These are phyloP conservation scores for Skeletonema grethae DNA, from an alignment of 108 stramenopile species.

Conservation along the genomic window DNA sequence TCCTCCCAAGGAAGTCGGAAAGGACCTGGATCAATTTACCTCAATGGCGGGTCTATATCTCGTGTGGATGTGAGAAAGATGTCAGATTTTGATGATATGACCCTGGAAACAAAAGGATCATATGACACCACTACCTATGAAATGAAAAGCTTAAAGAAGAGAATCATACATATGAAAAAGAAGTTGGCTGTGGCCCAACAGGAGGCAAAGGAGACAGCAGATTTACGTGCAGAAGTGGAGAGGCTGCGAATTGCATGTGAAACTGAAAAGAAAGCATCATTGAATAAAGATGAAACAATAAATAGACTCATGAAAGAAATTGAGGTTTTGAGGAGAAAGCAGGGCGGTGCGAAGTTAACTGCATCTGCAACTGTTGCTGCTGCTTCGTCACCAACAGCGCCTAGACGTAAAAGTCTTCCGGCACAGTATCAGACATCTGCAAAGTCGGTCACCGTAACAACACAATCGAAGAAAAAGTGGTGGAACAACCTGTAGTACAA, in stretches of 20 bases:
- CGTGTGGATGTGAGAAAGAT: not conserved
- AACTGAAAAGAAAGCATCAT: conserved; percentile 29
- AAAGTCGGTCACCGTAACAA: not conserved
- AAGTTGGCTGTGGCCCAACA: conserved; percentile 37
- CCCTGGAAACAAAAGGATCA: conserved; percentile 31
- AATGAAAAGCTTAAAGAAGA: conserved; percentile 47
- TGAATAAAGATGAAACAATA: conserved; percentile 42
- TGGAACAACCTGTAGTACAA: conserved; percentile 7
- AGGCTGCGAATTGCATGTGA: conserved; percentile 39
- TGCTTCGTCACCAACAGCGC: not conserved
- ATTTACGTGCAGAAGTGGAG: conserved; percentile 42
- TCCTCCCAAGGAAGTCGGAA: not conserved
- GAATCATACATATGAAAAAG: conserved; percentile 56
- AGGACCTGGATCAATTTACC: not conserved
- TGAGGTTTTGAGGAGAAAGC: conserved; percentile 6
- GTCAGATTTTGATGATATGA: conserved; percentile 51
- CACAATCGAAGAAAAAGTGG: not conserved
- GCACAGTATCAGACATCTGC: not conserved
- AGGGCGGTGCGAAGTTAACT: not conserved
- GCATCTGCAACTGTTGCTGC: not conserved
- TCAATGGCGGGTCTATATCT: not conserved
- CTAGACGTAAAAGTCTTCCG: not conserved
- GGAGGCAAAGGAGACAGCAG: conserved; percentile 41
- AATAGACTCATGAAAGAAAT: conserved; percentile 26
- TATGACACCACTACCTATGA: conserved; percentile 37